Evolutionary conservation across 1,284 basidiomycete genomes (phyloP), one percentile per base, ranked within the genome.

Genomic region (Volvariella surrecta): DNA sequence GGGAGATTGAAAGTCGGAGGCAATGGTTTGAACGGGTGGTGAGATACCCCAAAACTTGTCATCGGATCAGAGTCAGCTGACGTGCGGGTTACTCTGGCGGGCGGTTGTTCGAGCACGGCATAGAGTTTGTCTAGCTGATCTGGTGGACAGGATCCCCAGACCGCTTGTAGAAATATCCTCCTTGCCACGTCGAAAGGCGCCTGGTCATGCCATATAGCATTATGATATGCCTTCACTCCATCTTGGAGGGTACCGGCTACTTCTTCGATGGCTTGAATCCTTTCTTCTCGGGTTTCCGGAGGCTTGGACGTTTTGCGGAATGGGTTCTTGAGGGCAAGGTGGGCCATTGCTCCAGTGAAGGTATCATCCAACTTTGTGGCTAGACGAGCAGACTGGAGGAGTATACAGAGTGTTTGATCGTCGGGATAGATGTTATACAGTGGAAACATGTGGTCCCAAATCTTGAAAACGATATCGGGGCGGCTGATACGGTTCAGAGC

Each of bases 401-500:
- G 54, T 42, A 80, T 67, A 32, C 68, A 66, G 44, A 89, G 67
- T 21, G 79, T 74, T 35, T 61, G 57, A 1, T 65, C 57, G 45
- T 82, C 73, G 0, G 80, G 82, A 1, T 59, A 52, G 0, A 80
- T 63, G 6, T 61, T 67, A 55, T 81, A 89, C 3, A 82, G 52
- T 0, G 56, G 45, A 1, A 63, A 60, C 60, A 84, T 71, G 13
- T 71, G 54, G 16, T 78, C 75, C 76, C 80, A 89, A 4, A 88
- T 51, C 34, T 62, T 62, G 54, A 81, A 82, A 1, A 80, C 69
- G 2, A 70, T 58, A 50, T 82, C 79, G 0, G 79, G 80, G 3
- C 79, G 70, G 11, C 66, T 63, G 13, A 66, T 62, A 17, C 66
- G 67, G 19, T 65, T 65, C n/a, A 78, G 60, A 2, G 68, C 54